Base-by-base conservation (phyloP, 2,329 filamentous ascomycete genomes). In the Fusarium sp. region DNA sequence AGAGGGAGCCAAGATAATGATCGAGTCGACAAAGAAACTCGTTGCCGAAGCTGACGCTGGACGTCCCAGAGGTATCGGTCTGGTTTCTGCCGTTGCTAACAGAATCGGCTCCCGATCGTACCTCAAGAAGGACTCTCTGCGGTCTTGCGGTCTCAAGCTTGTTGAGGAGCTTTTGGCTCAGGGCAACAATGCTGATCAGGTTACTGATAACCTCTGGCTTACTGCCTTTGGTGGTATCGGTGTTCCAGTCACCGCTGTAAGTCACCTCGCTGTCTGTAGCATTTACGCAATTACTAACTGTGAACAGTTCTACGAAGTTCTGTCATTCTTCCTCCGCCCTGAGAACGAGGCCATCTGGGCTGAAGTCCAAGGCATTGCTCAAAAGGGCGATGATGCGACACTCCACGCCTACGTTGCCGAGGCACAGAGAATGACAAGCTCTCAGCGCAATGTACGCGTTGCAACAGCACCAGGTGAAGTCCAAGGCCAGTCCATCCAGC, bases 301-400 rank as follows among this genome's bases (percentile, higher is more conserved):
- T n/a, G 18, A n/a, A 10, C 42, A 83, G 80, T 83, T 83, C 63
- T 80, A 79, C 61, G 80, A 84, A 58, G 75, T 83, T 11, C 57
- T 83, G 42, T 73, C 78, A 4, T 83, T 73, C 71, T 83, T 82
- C 73, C 69, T 83, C 1, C 76, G 75, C 2, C 73, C 75, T 0
- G 79, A 82, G 47, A 82, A 82, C 18, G 76, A 74, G 1, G 56
- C 75, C 13, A 77, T 82, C 66, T 83, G 82, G 79, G 71, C 76
- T 10, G 78, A 83, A 20, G 80, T 84, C 5, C 80, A 83, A 58
- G 70, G 51, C 4, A 62, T 82, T 6, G 80, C 77, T 2, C 69
- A 77, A 33, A 77, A 74, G 43, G 71, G 75, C 6, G 76, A 81
- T 37, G 75, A 80, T 15, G 72, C 71, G 7, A 65, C 72, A 0